Evolutionary conservation across 2,329 filamentous ascomycete species (phyloP).

Genomic region (Colletotrichum tropicicola): DNA sequence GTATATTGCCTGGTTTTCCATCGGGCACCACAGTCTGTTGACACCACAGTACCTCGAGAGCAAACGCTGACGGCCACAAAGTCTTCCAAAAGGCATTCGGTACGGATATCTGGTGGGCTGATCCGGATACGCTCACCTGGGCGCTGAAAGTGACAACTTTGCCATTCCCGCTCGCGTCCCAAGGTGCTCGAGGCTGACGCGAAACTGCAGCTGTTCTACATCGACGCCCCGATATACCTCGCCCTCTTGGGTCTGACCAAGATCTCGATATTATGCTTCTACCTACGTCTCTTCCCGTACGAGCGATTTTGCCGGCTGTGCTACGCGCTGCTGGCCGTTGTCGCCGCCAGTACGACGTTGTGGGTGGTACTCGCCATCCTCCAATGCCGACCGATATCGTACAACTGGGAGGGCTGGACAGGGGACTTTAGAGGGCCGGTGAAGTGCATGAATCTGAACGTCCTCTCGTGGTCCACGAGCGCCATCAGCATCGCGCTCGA

Average conservation of each 20-base stretch:
- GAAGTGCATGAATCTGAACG: background rate
- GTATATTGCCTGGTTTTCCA: conserved; percentile 8
- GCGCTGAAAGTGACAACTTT: background rate
- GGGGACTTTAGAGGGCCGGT: conserved; percentile 2
- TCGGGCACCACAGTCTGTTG: conserved; percentile 2
- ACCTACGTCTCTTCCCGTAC: conserved; percentile 14
- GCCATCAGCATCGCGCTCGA: conserved; percentile 55
- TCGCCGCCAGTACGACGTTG: background rate
- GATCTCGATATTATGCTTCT: conserved; percentile 16
- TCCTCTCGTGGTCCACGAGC: conserved; percentile 5
- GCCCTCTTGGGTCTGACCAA: conserved; percentile 7
- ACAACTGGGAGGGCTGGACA: conserved; percentile 24
- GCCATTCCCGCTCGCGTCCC: too few relatives aligned
- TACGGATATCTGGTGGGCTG: conserved; percentile 16
- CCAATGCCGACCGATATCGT: conserved; percentile 9
- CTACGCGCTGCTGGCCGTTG: background rate
- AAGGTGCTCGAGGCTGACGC: background rate
- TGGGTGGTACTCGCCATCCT: background rate
- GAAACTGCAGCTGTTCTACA: background rate
- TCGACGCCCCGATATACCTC: conserved; percentile 4
- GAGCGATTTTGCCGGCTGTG: conserved; percentile 10
- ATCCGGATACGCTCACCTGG: conserved; percentile 1
- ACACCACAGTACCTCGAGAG: background rate
- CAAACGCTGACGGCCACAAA: background rate
- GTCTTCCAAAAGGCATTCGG: conserved; percentile 7